Conservation (phyloP, 2,329 filamentous ascomycete species). For the Botrytis pseudocinerea region DNA sequence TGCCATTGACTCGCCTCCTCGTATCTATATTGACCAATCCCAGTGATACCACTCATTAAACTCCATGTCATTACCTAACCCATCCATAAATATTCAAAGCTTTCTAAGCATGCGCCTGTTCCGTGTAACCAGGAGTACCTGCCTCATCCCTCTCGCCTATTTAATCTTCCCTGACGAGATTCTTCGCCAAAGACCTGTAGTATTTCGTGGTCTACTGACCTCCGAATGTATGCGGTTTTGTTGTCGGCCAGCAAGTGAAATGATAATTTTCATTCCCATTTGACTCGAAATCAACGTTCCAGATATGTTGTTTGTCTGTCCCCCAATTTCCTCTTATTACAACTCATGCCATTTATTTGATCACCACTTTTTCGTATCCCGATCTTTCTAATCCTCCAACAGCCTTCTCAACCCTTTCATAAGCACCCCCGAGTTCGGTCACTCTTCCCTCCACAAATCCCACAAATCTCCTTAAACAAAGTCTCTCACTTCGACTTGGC, state of each 20-base stretch:
- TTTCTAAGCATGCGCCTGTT: slow-evolving; percentile 10
- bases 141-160: slow-evolving; percentile 2
- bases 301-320: too few relatives aligned
- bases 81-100: slow-evolving; percentile 10
- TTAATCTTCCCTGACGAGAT: not conserved
- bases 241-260: not conserved
- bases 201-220: not conserved
- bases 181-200: not conserved
- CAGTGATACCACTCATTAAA: slow-evolving; percentile 7
- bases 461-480: slow-evolving; percentile 21
- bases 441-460: slow-evolving; percentile 22
- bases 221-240: not conserved
- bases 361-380: slow-evolving; percentile 3
- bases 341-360: not conserved
- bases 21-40: slow-evolving; percentile 1
- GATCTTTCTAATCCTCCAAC: slow-evolving; percentile 12
- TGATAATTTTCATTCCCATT: not conserved
- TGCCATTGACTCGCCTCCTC: not conserved
- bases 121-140: slow-evolving; percentile 13
- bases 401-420: slow-evolving; percentile 16
- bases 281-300: not conserved
- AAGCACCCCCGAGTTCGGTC: slow-evolving; percentile 14
- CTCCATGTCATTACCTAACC: slow-evolving; percentile 13
- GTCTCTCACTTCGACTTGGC: slow-evolving; percentile 16
- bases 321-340: not conserved